These are phyloP conservation scores for Ampelomyces quisqualis DNA, from an alignment of 2,329 filamentous ascomycete species.

Conservation along the genomic window DNA sequence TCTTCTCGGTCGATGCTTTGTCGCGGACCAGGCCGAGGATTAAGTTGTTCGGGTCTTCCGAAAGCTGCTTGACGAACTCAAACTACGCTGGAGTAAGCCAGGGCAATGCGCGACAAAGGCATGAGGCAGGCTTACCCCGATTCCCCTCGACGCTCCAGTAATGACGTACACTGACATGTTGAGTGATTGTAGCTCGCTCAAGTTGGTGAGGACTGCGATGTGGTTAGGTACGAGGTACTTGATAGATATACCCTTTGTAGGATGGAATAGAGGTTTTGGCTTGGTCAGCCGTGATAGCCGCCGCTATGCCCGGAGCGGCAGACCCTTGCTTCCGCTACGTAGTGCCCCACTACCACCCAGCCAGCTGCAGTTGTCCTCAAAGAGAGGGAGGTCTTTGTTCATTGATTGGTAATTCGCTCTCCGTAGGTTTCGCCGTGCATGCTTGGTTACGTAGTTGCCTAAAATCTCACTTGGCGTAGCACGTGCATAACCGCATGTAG, in stretches of 20 bases:
- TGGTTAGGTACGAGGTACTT: not conserved
- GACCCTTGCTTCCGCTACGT: not conserved
- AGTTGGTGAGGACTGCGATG: not conserved
- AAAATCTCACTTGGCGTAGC: not conserved
- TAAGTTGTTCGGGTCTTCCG: conserved; percentile 40
- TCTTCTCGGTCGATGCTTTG: conserved; percentile 49
- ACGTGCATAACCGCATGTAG: not conserved
- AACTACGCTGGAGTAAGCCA: conserved; percentile 40
- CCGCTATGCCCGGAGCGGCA: not conserved
- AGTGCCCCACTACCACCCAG: not conserved
- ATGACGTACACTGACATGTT: conserved; percentile 32
- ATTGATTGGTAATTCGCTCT: conserved; percentile 1
- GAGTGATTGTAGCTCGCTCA: not conserved
- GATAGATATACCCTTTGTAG: conserved; percentile 1
- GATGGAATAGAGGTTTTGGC: not conserved
- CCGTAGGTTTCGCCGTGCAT: not conserved
- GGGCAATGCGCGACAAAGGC: not conserved
- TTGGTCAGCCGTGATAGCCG: conserved; percentile 1
- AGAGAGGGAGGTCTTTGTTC: no score
- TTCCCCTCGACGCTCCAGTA: conserved; percentile 29
- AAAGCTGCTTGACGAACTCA: conserved; percentile 53
- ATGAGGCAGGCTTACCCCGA: conserved; percentile 27
- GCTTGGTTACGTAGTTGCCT: conserved; percentile 1
- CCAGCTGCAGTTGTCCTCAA: no score
- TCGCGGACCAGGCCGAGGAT: conserved; percentile 36